Evolutionary conservation across 192 early-diverging fungal genomes (phyloP), one percentile per base, ranked within the genome.

Genomic region (Backusella tuberculispora): DNA sequence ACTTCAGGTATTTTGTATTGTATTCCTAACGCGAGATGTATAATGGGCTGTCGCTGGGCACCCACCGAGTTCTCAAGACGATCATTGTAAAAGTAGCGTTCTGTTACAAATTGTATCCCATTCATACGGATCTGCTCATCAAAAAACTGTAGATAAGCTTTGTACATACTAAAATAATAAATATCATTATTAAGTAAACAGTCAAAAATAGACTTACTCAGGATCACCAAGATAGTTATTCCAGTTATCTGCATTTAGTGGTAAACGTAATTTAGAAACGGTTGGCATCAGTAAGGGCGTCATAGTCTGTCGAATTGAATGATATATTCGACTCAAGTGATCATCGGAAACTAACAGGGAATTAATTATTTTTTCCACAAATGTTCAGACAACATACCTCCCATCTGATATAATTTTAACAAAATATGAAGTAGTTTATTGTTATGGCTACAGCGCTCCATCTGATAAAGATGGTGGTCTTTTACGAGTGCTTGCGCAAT

Each of bases 101-200:
- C 50, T 2, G 50, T 53, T 2, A 53, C 50, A 19, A 53, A 53
- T 3, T 53, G 17, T 5, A 53, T 53, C 19, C 50, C 50, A 24
- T 53, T 53, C 50, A 19, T 53, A 9, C 50, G 50, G 7, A 53
- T 53, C 19, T 53, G 50, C 19, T 53, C 50, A 19, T 53, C 50
- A 53, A 53, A 53, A 53, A 53, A 53, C 50, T 53, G 50, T 3
- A 53, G 50, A 53, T 53, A 53, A 53, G 50, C 50, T 53, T 53
- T 53, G n/a, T 53, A 53, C 50, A 53, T 53, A n/a, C 50, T 53
- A 53, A 53, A 53, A 53, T 53, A 53, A 21, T 24, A 19, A 24
- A 53, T 53, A 9, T 3, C 6, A 9, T 5, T 53, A 21, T 6
- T 19, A 8, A 19, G 3, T n/a, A 3, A 9, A 24, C n/a, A 9